Base-by-base conservation (phyloP, 805 yeast species). In the Ogataea parapolymorpha region DNA sequence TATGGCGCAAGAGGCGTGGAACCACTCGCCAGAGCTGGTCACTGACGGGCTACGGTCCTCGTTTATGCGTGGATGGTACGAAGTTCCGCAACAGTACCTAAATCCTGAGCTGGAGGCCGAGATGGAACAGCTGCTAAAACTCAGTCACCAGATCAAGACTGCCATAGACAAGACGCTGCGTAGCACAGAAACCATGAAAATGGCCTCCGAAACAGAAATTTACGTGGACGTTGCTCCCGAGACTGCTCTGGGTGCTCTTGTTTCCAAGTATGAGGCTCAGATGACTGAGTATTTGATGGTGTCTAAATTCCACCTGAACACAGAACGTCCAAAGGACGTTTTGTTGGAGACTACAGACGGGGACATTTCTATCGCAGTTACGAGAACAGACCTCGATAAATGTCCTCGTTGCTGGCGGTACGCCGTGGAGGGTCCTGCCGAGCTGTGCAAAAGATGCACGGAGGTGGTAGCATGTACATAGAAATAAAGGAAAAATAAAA, bases 361-460 rank as follows among this genome's bases (percentile, higher is more conserved):
- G 17, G 10, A 14, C 11, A 6, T n/a, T 13, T 11, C 23, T 5
- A 31, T 31, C 5, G n/a, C 16, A 6, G 33, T 31, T 4, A 7
- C 24, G 6, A 12, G 11, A 6, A 49, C 63, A 32, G 42, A 58
- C 0, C 55, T 67, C 2, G 64, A 65, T 38, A 89, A 89, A 55
- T 93, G 99, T 59, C 95, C 96, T 6, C 75, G 99, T 58, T 93
- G 99, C 64, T 93, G 99, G 99, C 86, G 86, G 55, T 80, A 65
- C 56, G 76, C 75, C 6, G 68, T 95, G 0, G 61, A 55, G 0
- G 51, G 46, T 0, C 79, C 72, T 26, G 77, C 77, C 9, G 61
- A 59, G 1, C 65, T 89, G 22, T 91, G 99, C 61, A 30, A 39
- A 1, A 74, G 93, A 50, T 91, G 98, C 65, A 61, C 63, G 10